Base-by-base conservation (phyloP, 108 stramenopile genomes). In the Cyclotella baltica region DNA sequence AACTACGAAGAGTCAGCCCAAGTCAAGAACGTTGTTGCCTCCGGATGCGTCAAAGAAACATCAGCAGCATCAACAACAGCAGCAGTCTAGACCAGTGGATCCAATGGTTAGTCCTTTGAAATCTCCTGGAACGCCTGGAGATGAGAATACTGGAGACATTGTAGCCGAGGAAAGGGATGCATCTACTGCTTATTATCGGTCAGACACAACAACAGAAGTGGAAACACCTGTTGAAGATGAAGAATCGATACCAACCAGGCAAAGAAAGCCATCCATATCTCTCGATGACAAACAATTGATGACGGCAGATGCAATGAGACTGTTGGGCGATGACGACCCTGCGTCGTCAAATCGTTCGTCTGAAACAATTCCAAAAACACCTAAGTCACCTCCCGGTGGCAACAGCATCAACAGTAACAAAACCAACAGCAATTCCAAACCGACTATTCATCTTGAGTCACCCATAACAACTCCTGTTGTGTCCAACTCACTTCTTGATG, bases 111-210 rank as follows among this genome's bases (percentile, higher is more conserved):
- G 68, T 34, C 73, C 80, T 16, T 59, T 75, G 29, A 67, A 47
- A 35, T 57, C 68, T 63, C 67, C 62, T 1, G 48, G 28, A 9
- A 71, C 31, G 29, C 28, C 48, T 13, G 37, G 47, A 43, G 67
- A 72, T 51, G 71, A 37, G 20, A 48, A 57, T 73, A 50, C 47
- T 18, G 80, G 62, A 43, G 56, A 58, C 30, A 37, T 74, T 33
- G 56, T 59, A 22, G 68, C 23, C 10, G 77, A 78, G n/a, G 59
- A 67, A 13, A 77, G 72, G 46, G 77, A 78, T 68, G 65, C 73
- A 36, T 68, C 83, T n/a, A 67, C 59, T 62, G 69, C 65, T 29
- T 63, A 69, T 25, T 78, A 62, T 59, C 65, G 61, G 36, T 78
- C 72, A n/a, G 77, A 78, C 56, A 43, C 56, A 36, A 52, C 83